Evolutionary conservation across 805 yeast genomes (phyloP).

Genomic region (Metschnikowia santaceciliae): DNA sequence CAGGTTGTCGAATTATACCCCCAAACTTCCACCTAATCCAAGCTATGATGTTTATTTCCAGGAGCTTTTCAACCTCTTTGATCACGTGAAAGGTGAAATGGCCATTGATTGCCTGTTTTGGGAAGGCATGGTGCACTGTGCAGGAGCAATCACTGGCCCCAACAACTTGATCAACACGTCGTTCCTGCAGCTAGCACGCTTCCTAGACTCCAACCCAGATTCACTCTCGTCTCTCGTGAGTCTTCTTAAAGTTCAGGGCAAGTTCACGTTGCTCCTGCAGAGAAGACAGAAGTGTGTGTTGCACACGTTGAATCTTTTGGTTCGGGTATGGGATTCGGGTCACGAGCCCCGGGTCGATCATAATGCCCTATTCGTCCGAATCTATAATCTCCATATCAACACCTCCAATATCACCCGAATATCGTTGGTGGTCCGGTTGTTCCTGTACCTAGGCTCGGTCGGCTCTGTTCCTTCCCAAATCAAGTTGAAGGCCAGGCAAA

Average conservation of each 20-base stretch:
- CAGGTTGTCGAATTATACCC: constrained; percentile 8
- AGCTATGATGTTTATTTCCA: constrained; percentile 18
- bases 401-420: constrained; percentile 39
- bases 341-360: constrained; percentile 28
- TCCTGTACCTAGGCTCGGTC: constrained; percentile 34
- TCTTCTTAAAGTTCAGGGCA: constrained; percentile 18
- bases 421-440: constrained; percentile 37
- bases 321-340: constrained; percentile 39
- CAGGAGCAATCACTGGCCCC: constrained; percentile 54
- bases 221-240: constrained; percentile 11
- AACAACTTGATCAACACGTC: constrained; percentile 42
- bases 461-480: constrained; percentile 2
- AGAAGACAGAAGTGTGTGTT: constrained; percentile 22
- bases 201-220: neutral
- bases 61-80: constrained; percentile 20
- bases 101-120: constrained; percentile 34
- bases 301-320: constrained; percentile 27
- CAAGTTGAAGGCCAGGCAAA: constrained; percentile 12
- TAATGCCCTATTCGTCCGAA: constrained; percentile 40
- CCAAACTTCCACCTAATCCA: neutral
- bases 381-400: constrained; percentile 55
- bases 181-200: constrained; percentile 24
- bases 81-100: too few relatives aligned
- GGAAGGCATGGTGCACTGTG: constrained; percentile 51
- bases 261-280: constrained; percentile 9